phyloP scores from a whole-genome alignment of 1,284 basidiomycete genomes.

The Cryptococcus sp. region DNA sequence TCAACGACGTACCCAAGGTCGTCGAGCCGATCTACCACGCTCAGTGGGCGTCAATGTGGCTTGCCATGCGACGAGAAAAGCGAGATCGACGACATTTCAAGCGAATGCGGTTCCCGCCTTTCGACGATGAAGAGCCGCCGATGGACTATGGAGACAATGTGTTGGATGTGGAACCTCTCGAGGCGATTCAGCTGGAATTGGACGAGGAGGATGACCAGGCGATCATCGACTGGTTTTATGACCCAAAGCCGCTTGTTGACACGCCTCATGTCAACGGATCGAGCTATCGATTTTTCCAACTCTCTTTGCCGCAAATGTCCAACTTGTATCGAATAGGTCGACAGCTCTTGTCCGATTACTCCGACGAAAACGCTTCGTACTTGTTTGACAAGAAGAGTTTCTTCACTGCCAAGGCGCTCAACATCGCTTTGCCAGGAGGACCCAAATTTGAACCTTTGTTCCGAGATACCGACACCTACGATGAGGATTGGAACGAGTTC shows the following conservation, averaged over 20 bases:
- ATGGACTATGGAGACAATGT: conserved; percentile 98
- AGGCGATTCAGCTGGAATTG: conserved; percentile 95
- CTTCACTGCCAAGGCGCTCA: conserved; percentile 96
- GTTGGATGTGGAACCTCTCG: conserved; percentile 93
- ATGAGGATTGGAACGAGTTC: conserved; percentile 99
- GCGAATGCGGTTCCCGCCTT: conserved; percentile 99
- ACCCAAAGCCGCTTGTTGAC: conserved; percentile 88
- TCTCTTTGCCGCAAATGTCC: conserved; percentile 90
- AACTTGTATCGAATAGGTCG: conserved; percentile 93
- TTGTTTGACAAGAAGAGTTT: conserved; percentile 97
- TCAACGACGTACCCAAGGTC: conserved; percentile 94
- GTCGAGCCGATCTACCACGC: conserved; percentile 98
- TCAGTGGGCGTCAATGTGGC: conserved; percentile 99
- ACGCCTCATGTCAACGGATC: conserved; percentile 83
- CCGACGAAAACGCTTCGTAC: conserved; percentile 82
- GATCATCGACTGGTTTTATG: conserved; percentile 99
- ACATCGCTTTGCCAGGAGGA: conserved; percentile 97
- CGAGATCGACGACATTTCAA: conserved; percentile 98
- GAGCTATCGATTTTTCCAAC: conserved; percentile 89
- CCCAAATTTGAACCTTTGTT: conserved; percentile 91
- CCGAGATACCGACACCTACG: conserved; percentile 93
- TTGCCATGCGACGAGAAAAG: conserved; percentile 98
- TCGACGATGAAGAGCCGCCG: conserved; percentile 98
- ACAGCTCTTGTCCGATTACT: conserved; percentile 85
- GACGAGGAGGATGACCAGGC: conserved; percentile 89